Conservation (phyloP, 139 green algal species). For the Monoraphidium neglectum region DNA sequence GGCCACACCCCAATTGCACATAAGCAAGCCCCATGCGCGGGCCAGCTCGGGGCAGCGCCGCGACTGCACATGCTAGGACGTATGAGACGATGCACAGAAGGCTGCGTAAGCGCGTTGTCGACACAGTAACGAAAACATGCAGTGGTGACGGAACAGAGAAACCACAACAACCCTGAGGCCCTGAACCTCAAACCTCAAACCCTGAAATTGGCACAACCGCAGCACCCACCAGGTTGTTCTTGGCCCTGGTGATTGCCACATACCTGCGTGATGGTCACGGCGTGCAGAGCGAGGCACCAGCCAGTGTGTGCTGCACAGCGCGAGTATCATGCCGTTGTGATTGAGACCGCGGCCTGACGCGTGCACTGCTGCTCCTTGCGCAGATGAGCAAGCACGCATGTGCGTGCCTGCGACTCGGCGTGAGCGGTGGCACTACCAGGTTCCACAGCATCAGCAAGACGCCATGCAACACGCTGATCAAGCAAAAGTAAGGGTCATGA, state of each 20-base stretch:
- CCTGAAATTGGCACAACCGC: too few relatives aligned
- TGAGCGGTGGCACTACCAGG: not conserved
- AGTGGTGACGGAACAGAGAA: too few relatives aligned
- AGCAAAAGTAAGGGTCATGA: not conserved
- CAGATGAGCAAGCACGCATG: not conserved
- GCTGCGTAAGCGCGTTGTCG: too few relatives aligned
- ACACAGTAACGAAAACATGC: too few relatives aligned
- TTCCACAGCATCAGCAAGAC: not conserved
- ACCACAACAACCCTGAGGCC: too few relatives aligned
- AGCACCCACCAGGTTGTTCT: slow-evolving; percentile 66
- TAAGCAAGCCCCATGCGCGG: not conserved
- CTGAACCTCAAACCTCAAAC: too few relatives aligned
- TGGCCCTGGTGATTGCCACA: slow-evolving; percentile 49
- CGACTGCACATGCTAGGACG: too few relatives aligned
- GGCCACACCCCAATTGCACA: not conserved
- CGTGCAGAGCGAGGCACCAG: too few relatives aligned
- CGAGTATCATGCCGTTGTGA: too few relatives aligned
- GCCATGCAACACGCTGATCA: not conserved
- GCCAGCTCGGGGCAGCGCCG: slow-evolving; percentile 15
- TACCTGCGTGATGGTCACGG: too few relatives aligned
- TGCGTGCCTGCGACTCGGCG: not conserved
- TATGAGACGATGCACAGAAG: too few relatives aligned
- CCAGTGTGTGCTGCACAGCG: too few relatives aligned
- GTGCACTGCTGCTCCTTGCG: not conserved
- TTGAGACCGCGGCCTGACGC: not conserved